A percentile compares a stretch with the other conserved stretches of the same genome.
These are phyloP conservation scores for Phialophora tarda DNA, from an alignment of 2,329 filamentous ascomycete species.

Conservation along the genomic window DNA sequence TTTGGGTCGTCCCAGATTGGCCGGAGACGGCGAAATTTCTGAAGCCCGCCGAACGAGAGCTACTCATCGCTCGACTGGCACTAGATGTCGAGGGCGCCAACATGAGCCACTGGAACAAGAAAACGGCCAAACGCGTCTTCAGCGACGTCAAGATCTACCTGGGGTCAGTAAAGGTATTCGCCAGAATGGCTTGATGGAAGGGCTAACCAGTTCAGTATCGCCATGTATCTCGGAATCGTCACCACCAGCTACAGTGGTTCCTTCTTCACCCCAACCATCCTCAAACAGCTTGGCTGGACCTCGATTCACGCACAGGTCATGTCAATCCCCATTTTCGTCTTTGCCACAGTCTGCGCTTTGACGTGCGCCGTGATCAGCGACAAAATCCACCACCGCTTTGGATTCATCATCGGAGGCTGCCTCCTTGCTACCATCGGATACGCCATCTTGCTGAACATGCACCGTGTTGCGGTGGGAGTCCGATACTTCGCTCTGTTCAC, in stretches of 20 bases:
- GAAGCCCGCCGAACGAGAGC: slow-evolving; percentile 43
- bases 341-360: slow-evolving; percentile 43
- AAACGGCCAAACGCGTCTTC: slow-evolving; percentile 41
- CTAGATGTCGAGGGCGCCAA: slow-evolving; percentile 40
- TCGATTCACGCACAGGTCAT: slow-evolving; percentile 45
- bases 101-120: slow-evolving; percentile 43
- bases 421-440: slow-evolving; percentile 45
- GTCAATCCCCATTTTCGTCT: slow-evolving; percentile 46
- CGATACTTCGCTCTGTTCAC: slow-evolving; percentile 43
- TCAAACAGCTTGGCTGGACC: slow-evolving; percentile 45
- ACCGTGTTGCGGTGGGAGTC: slow-evolving; percentile 37
- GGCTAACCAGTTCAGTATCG: slow-evolving; percentile 34
- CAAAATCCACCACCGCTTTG: slow-evolving; percentile 44
- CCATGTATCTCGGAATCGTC: slow-evolving; percentile 46
- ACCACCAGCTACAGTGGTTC: slow-evolving; percentile 45
- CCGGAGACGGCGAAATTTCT: slow-evolving; percentile 44
- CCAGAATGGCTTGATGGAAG: not conserved
- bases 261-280: slow-evolving; percentile 47
- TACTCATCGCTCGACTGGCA: slow-evolving; percentile 46
- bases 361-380: slow-evolving; percentile 43
- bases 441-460: slow-evolving; percentile 44
- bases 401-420: slow-evolving; percentile 47
- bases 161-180: slow-evolving; percentile 31
- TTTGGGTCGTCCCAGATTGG: slow-evolving; percentile 44
- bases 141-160: slow-evolving; percentile 46